Evolutionary conservation across 306 rosid genomes (phyloP).

Genomic region (Ammopiptanthus mongolicus): DNA sequence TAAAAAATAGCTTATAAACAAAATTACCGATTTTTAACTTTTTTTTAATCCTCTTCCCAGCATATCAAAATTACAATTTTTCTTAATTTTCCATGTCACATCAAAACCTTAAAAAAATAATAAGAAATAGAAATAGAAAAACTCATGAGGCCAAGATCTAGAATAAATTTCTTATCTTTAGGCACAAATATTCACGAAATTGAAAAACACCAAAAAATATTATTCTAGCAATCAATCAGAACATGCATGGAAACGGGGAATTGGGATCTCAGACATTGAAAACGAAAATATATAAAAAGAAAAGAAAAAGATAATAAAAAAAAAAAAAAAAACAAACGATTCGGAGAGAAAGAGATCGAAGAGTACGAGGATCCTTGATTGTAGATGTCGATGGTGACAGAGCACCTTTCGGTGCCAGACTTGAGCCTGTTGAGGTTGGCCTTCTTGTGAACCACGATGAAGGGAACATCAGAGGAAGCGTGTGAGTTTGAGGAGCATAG

Average conservation of each 20-base stretch:
- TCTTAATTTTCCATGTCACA: neutral
- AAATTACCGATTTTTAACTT: neutral
- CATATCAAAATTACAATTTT: neutral
- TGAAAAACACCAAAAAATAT: neutral
- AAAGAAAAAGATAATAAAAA: neutral
- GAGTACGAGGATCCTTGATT: conserved; percentile 93
- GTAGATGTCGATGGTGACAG: conserved; percentile 87
- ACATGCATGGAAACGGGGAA: conserved; percentile 31
- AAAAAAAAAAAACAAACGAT: no score
- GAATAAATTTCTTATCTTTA: neutral
- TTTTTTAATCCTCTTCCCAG: neutral
- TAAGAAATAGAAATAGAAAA: neutral
- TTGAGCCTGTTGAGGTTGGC: conserved; percentile 83
- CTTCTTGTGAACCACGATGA: conserved; percentile 94
- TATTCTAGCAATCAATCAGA: neutral
- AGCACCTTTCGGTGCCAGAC: conserved; percentile 82
- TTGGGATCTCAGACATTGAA: conserved; percentile 39
- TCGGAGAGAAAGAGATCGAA: conserved; percentile 1
- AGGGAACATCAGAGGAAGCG: conserved; percentile 79
- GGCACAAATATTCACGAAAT: neutral
- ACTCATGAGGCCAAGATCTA: conserved; percentile 3
- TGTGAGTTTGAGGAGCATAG: conserved; percentile 25
- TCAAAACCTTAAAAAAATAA: neutral
- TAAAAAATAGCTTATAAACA: neutral
- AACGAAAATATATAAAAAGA: neutral